phyloP scores from a whole-genome alignment of 2,329 filamentous ascomycete species.

The Diaporthe amygdali region DNA sequence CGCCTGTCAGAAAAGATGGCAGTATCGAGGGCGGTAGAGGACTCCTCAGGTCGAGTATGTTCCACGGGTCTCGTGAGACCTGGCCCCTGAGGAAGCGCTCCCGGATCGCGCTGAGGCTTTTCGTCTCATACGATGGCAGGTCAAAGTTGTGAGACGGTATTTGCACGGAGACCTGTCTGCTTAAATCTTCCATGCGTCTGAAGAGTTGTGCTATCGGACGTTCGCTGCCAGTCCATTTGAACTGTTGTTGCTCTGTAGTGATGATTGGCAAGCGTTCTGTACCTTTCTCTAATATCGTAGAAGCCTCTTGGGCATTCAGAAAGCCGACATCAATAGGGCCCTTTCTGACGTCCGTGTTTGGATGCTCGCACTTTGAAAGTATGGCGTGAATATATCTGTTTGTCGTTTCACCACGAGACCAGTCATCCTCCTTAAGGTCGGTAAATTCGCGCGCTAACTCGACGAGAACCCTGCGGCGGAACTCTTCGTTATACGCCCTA shows the following conservation, averaged over 20 bases:
- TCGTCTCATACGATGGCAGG: conserved; percentile 31
- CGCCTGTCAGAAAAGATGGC: conserved; percentile 32
- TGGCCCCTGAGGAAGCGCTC: conserved; percentile 29
- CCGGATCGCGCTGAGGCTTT: conserved; percentile 28
- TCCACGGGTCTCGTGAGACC: conserved; percentile 32
- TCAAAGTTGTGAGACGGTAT: conserved; percentile 33
- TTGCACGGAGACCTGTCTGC: conserved; percentile 33
- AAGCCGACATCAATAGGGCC: conserved; percentile 24
- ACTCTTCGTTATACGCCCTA: conserved; percentile 12
- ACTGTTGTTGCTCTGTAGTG: conserved; percentile 32
- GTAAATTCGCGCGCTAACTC: conserved; percentile 23
- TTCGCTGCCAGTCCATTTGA: conserved; percentile 29
- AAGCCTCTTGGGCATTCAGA: conserved; percentile 20
- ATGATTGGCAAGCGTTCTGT: conserved; percentile 29
- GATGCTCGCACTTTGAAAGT: conserved; percentile 22
- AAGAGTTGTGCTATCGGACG: conserved; percentile 35
- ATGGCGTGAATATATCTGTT: conserved; percentile 25
- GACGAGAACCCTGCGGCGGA: conserved; percentile 18
- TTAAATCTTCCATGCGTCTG: conserved; percentile 35
- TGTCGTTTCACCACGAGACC: conserved; percentile 23
- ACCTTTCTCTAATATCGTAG: conserved; percentile 17
- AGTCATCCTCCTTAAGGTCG: conserved; percentile 24
- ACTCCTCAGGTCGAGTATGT: conserved; percentile 35
- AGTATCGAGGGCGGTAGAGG: conserved; percentile 33
- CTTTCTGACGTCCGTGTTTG: conserved; percentile 22